Evolutionary conservation across 805 yeast species (phyloP).

Genomic region (Starmerella bombi): DNA sequence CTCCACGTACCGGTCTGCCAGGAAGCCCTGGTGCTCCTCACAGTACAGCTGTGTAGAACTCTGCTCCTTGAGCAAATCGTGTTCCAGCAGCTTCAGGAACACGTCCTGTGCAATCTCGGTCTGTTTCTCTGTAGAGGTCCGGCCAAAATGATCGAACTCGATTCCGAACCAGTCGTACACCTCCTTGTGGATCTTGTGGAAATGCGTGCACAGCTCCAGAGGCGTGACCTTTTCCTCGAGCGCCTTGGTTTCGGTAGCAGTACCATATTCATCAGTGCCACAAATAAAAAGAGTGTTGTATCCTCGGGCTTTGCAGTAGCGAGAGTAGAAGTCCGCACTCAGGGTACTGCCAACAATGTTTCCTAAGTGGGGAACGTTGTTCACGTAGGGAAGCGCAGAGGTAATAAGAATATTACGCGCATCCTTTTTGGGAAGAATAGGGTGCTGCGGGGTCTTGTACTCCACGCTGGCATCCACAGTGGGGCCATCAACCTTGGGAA

Average conservation of each 20-base stretch:
- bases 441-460: slow-evolving; percentile 16
- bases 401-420: slow-evolving; percentile 80
- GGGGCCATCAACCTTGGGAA: slow-evolving; percentile 11
- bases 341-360: slow-evolving; percentile 91
- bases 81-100: slow-evolving; percentile 59
- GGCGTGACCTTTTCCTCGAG: slow-evolving; percentile 87
- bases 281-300: slow-evolving; percentile 76
- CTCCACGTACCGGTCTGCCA: slow-evolving; percentile 94
- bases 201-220: slow-evolving; percentile 77
- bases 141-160: slow-evolving; percentile 87
- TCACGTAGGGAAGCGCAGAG: slow-evolving; percentile 94
- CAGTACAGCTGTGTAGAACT: slow-evolving; percentile 84
- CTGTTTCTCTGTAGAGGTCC: slow-evolving; percentile 86
- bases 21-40: slow-evolving; percentile 73
- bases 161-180: slow-evolving; percentile 96
- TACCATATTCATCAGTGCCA: slow-evolving; percentile 99
- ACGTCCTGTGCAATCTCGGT: slow-evolving; percentile 94
- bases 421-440: slow-evolving; percentile 51
- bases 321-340: slow-evolving; percentile 84
- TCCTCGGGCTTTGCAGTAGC: slow-evolving; percentile 80
- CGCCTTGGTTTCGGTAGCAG: slow-evolving; percentile 98
- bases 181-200: slow-evolving; percentile 69
- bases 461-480: slow-evolving; percentile 9
- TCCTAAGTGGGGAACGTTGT: slow-evolving; percentile 97
- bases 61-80: slow-evolving; percentile 73